These are phyloP conservation scores for Trichosporon inkin DNA, from an alignment of 1,284 basidiomycete genomes.

Conservation along the genomic window DNA sequence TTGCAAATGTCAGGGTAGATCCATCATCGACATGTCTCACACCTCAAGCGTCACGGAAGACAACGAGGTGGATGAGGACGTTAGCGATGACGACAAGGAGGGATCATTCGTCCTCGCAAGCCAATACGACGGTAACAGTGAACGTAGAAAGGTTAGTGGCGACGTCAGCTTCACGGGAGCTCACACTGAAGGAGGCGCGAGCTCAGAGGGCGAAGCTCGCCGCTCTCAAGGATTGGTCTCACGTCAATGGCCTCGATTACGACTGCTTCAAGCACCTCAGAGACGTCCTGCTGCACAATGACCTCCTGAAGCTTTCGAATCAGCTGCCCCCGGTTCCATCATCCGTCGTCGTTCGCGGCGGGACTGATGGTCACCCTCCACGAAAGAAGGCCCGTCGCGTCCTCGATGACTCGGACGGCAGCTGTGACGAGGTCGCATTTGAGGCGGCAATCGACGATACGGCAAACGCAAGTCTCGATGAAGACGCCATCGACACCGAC, in stretches of 20 bases:
- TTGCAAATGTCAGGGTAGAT: conserved; percentile 58
- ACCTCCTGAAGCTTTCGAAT: neutral
- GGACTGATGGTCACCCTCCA: neutral
- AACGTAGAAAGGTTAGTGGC: conserved; percentile 49
- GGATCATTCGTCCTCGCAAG: conserved; percentile 69
- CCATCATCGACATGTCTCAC: conserved; percentile 18
- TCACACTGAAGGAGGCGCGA: neutral
- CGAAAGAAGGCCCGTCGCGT: neutral
- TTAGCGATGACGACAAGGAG: conserved; percentile 38
- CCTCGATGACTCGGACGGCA: neutral
- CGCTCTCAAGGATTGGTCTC: conserved; percentile 80
- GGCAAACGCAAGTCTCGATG: neutral
- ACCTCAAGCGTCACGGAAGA: conserved; percentile 25
- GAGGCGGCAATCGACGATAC: neutral
- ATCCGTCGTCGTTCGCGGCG: neutral
- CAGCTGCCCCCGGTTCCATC: neutral
- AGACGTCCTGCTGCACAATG: conserved; percentile 35
- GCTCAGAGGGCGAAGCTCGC: conserved; percentile 74
- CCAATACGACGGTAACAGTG: conserved; percentile 51
- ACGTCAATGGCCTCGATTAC: conserved; percentile 57
- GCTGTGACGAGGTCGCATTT: neutral
- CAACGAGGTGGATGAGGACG: conserved; percentile 26
- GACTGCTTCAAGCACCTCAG: conserved; percentile 55
- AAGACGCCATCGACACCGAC: neutral
- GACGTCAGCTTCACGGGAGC: neutral